Percentiles rank a stretch among this genome's conserved stretches.
Conservation (phyloP, 306 rosid genomes). For the Casuarina cunninghamiana region DNA sequence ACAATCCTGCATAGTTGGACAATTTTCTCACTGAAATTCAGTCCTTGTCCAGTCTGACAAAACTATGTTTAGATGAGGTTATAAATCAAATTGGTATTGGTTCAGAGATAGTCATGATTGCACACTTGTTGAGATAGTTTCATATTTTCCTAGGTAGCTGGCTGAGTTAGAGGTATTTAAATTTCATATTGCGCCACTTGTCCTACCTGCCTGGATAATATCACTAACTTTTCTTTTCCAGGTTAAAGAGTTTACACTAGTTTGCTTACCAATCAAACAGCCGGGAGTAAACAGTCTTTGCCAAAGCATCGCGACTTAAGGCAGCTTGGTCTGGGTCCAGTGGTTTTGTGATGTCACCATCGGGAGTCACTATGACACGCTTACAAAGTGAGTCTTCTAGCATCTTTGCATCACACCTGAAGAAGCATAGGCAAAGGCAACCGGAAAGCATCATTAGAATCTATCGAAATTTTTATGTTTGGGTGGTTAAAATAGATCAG, state of each 20-base stretch:
- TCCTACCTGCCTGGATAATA: constrained; percentile 4
- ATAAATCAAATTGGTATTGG: constrained; percentile 6
- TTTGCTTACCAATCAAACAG: constrained; percentile 76
- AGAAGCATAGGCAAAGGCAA: constrained; percentile 24
- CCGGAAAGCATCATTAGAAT: constrained; percentile 11
- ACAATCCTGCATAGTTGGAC: constrained; percentile 65
- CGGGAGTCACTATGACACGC: constrained; percentile 91
- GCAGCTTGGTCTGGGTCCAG: constrained; percentile 70
- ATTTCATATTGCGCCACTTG: background rate
- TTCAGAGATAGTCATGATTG: constrained; percentile 15
- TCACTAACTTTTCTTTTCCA: background rate
- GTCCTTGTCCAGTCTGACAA: constrained; percentile 22
- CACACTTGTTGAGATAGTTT: background rate
- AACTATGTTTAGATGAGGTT: background rate
- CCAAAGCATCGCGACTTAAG: constrained; percentile 79
- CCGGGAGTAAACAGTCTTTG: constrained; percentile 74
- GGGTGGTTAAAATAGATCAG: constrained; percentile 15
- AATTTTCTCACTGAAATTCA: constrained; percentile 11
- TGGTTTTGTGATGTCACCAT: constrained; percentile 80
- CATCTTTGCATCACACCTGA: constrained; percentile 69
- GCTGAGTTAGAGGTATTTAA: constrained; percentile 5
- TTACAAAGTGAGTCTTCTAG: constrained; percentile 80
- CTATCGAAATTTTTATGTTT: background rate
- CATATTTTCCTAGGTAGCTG: constrained; percentile 9
- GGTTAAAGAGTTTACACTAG: background rate